These are phyloP conservation scores for Stemphylium beticola DNA, from an alignment of 2,329 filamentous ascomycete genomes.

Conservation along the genomic window DNA sequence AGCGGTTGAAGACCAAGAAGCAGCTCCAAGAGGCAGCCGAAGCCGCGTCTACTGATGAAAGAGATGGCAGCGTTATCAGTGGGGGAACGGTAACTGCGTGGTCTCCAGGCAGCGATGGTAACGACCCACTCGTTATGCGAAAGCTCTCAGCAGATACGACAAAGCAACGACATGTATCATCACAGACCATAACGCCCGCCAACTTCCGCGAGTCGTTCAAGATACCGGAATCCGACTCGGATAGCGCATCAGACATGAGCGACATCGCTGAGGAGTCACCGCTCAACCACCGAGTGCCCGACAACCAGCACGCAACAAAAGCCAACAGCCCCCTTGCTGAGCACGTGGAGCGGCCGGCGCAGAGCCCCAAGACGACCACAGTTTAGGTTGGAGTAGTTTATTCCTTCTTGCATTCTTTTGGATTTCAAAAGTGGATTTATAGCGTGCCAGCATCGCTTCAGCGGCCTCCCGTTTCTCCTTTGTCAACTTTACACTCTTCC, in stretches of 20 bases:
- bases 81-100: conserved; percentile 29
- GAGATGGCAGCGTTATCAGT: conserved; percentile 34
- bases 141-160: conserved; percentile 33
- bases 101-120: conserved; percentile 23
- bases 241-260: conserved; percentile 41
- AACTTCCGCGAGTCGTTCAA: conserved; percentile 33
- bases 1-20: conserved; percentile 48
- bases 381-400: conserved; percentile 16
- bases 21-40: conserved; percentile 45
- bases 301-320: conserved; percentile 17
- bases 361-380: conserved; percentile 19
- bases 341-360: conserved; percentile 13
- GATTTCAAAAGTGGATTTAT: conserved; percentile 24
- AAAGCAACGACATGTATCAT: conserved; percentile 45
- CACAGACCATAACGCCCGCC: conserved; percentile 44
- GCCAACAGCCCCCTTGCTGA: conserved; percentile 22
- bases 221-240: conserved; percentile 29
- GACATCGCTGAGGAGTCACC: conserved; percentile 42
- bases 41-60: conserved; percentile 32
- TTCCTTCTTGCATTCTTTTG: conserved; percentile 19
- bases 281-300: conserved; percentile 13
- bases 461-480: conserved; percentile 15
- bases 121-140: conserved; percentile 31
- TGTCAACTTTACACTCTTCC: conserved; percentile 13
- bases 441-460: conserved; percentile 23